phyloP scores from a whole-genome alignment of 2,329 filamentous ascomycete genomes.

The Colletotrichum sp. region DNA sequence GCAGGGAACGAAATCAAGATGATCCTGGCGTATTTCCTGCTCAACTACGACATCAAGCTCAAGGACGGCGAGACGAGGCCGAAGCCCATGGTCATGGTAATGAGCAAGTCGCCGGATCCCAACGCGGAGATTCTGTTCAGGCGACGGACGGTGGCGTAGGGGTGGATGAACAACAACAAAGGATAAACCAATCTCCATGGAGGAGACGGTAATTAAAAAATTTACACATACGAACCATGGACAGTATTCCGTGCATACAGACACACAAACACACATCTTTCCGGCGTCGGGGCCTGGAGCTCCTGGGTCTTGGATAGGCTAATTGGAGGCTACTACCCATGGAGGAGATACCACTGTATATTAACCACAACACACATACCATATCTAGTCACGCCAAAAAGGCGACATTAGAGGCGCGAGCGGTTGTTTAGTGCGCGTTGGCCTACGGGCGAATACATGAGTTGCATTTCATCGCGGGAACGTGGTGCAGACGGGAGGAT shows the following conservation, averaged over 20 bases:
- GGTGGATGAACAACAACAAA: neutral
- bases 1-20: conserved; percentile 52
- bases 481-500: neutral
- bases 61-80: conserved; percentile 43
- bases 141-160: conserved; percentile 29
- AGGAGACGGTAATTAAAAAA: neutral
- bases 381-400: neutral
- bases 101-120: conserved; percentile 46
- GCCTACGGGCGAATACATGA: neutral
- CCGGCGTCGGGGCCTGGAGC: conserved; percentile 10
- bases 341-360: conserved; percentile 20
- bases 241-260: neutral
- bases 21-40: conserved; percentile 44
- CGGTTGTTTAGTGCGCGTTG: neutral
- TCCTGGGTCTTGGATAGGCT: neutral
- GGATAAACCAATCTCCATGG: neutral
- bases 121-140: conserved; percentile 45
- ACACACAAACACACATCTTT: neutral
- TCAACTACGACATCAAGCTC: conserved; percentile 47
- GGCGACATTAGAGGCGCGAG: neutral
- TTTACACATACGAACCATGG: neutral
- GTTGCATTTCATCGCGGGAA: neutral
- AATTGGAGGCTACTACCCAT: neutral
- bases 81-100: conserved; percentile 40
- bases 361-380: neutral